These are phyloP conservation scores for Trametes cingulata DNA, from an alignment of 768 basidiomycete species.

Conservation along the genomic window DNA sequence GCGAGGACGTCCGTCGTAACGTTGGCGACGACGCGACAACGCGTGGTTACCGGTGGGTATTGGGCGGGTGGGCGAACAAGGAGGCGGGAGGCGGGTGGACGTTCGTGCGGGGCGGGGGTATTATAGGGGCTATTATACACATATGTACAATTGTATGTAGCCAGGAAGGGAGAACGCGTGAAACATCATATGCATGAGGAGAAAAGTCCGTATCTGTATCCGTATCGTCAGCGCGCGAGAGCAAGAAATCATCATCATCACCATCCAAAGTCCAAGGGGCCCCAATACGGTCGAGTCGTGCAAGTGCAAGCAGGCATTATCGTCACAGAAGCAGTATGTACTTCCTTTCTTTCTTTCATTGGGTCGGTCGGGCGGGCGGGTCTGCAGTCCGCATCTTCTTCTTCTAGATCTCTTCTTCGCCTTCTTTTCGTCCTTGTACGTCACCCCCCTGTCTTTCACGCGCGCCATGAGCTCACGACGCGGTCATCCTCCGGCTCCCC, in stretches of 20 bases:
- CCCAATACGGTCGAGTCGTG: too few relatives aligned
- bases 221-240: neutral
- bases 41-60: neutral
- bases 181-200: neutral
- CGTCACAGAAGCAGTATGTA: neutral
- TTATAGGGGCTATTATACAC: neutral
- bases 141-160: neutral
- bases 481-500: conserved; percentile 18
- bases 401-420: neutral
- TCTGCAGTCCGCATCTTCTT: neutral
- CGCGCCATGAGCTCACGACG: neutral
- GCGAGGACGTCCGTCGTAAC: too few relatives aligned
- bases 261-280: neutral
- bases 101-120: neutral
- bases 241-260: neutral
- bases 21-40: too few relatives aligned
- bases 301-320: too few relatives aligned
- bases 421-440: neutral
- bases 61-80: neutral
- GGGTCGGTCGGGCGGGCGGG: neutral
- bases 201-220: neutral
- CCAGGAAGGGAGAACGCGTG: too few relatives aligned
- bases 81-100: neutral
- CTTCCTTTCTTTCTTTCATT: neutral
- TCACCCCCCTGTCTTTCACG: neutral